Conservation (phyloP, 2,329 filamentous ascomycete genomes). For the Xylaria multiplex region DNA sequence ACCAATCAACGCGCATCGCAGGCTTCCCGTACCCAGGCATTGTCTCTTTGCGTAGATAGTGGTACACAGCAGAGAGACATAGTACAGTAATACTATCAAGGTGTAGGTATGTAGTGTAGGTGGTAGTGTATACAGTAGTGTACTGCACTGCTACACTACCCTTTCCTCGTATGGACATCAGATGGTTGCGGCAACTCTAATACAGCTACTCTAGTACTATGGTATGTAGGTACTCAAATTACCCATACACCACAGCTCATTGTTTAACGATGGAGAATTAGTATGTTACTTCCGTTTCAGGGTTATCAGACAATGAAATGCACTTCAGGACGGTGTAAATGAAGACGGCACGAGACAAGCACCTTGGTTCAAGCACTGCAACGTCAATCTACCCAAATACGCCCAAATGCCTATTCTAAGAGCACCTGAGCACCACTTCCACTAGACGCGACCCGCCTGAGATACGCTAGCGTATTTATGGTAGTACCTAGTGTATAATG, state of each 20-base stretch:
- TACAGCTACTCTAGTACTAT: background rate
- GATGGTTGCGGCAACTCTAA: background rate
- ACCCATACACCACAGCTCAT: background rate
- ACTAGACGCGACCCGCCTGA: no score
- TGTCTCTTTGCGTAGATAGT: background rate
- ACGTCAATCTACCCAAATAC: conserved; percentile 8
- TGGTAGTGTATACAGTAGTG: no score
- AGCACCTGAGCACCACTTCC: background rate
- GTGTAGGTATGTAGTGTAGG: no score
- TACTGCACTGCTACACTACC: background rate
- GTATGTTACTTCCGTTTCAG: no score
- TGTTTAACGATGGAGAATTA: background rate
- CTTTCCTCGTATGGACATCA: no score
- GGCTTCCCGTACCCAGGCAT: background rate
- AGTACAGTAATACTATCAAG: no score
- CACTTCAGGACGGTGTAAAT: background rate
- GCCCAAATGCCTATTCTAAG: background rate
- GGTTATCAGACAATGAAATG: background rate
- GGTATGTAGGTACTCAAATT: no score
- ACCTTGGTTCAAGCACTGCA: conserved; percentile 9
- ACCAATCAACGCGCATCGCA: conserved; percentile 21
- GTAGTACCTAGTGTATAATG: no score
- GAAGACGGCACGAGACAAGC: background rate
- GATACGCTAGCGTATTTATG: no score
- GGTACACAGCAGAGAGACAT: no score